These are phyloP conservation scores for Circinella umbellata DNA, from an alignment of 371 early-diverging fungal genomes.

Conservation along the genomic window DNA sequence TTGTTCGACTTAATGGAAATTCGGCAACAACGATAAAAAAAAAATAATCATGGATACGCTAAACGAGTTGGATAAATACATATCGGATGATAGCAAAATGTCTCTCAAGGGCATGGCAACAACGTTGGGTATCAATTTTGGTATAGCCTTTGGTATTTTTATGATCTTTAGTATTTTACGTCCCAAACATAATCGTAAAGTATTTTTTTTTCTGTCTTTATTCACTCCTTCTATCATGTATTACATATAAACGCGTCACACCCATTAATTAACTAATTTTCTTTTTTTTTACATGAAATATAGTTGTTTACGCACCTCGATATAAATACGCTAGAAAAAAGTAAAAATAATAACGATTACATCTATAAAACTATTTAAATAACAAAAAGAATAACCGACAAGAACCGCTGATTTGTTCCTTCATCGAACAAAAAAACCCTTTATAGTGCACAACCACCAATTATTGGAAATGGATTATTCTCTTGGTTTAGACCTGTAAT, in stretches of 20 bases:
- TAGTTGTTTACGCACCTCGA: constrained; percentile 59
- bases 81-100: constrained; percentile 23
- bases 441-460: constrained; percentile 57
- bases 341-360: constrained; percentile 26
- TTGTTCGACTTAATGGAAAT: constrained; percentile 1
- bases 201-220: background rate
- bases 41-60: constrained; percentile 12
- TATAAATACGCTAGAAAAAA: constrained; percentile 49
- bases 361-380: too few species aligned
- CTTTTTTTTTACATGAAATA: background rate
- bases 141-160: constrained; percentile 49
- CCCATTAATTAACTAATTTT: background rate
- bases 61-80: constrained; percentile 14
- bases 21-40: constrained; percentile 3
- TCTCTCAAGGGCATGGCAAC: constrained; percentile 48
- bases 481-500: constrained; percentile 71
- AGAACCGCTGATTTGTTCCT: background rate
- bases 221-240: background rate
- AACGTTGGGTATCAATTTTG: constrained; percentile 55
- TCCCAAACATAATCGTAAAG: constrained; percentile 58
- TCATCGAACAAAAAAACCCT: too few species aligned
- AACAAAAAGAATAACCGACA: background rate
- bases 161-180: constrained; percentile 47
- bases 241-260: too few species aligned
- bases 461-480: constrained; percentile 58